phyloP scores from a whole-genome alignment of 306 rosid genomes.

The Vigna trinervia region DNA sequence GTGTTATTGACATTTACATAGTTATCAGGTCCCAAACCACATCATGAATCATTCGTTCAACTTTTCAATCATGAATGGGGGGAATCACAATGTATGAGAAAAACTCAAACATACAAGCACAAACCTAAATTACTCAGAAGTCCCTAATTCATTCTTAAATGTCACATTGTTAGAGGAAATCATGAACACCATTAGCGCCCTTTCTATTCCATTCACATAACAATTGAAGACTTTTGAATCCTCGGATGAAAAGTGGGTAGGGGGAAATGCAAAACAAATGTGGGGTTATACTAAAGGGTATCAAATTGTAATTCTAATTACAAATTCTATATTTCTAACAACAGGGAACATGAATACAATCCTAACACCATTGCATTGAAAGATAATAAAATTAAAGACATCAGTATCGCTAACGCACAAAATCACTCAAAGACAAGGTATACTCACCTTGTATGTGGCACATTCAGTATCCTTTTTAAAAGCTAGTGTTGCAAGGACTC shows the following conservation, averaged over 20 bases:
- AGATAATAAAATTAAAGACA: neutral
- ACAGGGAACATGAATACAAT: constrained; percentile 20
- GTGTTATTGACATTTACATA: neutral
- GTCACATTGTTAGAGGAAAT: constrained; percentile 11
- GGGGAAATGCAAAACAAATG: neutral
- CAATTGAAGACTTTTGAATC: neutral
- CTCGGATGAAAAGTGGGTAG: neutral
- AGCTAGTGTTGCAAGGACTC: constrained; percentile 81
- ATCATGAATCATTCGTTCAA: neutral
- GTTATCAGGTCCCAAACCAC: neutral
- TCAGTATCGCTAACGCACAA: constrained; percentile 21
- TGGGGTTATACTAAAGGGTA: neutral
- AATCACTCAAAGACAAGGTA: constrained; percentile 2
- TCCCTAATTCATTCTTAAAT: neutral
- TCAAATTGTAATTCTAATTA: constrained; percentile 4
- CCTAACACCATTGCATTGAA: constrained; percentile 18
- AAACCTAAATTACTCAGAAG: constrained; percentile 6
- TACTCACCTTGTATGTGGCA: constrained; percentile 82
- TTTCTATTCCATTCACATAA: neutral
- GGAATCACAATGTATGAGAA: constrained; percentile 2
- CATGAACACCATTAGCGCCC: neutral
- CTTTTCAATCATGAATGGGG: constrained; percentile 28
- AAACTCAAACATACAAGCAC: neutral
- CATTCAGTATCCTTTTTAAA: constrained; percentile 85
- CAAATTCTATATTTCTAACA: constrained; percentile 35